Percentiles rank a stretch among this genome's conserved stretches.
These are phyloP conservation scores for Cladosporium sp. DNA, from an alignment of 2,329 filamentous ascomycete species.

Conservation along the genomic window DNA sequence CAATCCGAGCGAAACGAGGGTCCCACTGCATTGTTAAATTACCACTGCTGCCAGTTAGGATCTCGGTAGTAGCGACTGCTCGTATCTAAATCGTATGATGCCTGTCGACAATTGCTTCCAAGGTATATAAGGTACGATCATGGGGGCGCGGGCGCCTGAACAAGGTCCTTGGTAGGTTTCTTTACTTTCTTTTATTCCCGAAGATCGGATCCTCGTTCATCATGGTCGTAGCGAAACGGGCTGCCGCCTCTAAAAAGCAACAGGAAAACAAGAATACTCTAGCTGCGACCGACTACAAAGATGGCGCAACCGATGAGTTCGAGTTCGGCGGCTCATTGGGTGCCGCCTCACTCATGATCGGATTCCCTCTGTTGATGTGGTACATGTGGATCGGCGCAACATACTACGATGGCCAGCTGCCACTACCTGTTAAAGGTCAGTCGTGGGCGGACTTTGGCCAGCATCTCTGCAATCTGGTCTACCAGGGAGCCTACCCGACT, in stretches of 20 bases:
- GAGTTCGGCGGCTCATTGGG: slow-evolving; percentile 87
- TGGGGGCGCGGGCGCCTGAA: background rate
- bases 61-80: background rate
- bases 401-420: slow-evolving; percentile 83
- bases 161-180: background rate
- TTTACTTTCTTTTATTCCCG: background rate
- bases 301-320: slow-evolving; percentile 45
- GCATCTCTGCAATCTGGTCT: slow-evolving; percentile 68
- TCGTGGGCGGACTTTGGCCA: slow-evolving; percentile 65
- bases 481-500: slow-evolving; percentile 79
- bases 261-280: slow-evolving; percentile 15
- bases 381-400: slow-evolving; percentile 98
- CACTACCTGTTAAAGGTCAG: slow-evolving; percentile 40
- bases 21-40: background rate
- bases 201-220: background rate
- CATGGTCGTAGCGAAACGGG: background rate
- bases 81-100: background rate
- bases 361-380: slow-evolving; percentile 94
- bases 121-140: background rate
- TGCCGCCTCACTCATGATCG: slow-evolving; percentile 77
- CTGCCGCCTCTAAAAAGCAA: background rate
- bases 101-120: background rate
- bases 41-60: background rate
- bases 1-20: background rate
- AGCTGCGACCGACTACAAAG: slow-evolving; percentile 25